Conservation (phyloP, 2,329 filamentous ascomycete species). For the Taxawa tesnikishii region DNA sequence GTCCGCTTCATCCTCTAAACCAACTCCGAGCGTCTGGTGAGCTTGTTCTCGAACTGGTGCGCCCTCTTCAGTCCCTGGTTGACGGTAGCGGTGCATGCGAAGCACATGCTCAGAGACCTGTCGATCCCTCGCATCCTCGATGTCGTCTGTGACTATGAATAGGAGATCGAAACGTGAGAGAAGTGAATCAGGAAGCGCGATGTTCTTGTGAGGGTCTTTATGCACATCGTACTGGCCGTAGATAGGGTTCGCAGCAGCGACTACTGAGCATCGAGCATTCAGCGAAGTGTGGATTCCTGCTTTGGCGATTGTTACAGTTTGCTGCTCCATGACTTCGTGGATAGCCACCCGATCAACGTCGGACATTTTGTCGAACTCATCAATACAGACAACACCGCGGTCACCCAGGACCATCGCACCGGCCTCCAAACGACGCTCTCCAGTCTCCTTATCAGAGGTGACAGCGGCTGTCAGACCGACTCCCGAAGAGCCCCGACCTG, state of each 20-base stretch:
- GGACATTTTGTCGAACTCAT: slow-evolving; percentile 99
- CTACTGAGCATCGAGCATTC: slow-evolving; percentile 91
- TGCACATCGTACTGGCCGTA: slow-evolving; percentile 98
- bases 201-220: slow-evolving; percentile 98
- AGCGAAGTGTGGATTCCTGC: slow-evolving; percentile 95
- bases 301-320: slow-evolving; percentile 97
- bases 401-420: slow-evolving; percentile 98
- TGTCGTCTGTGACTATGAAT: slow-evolving; percentile 96
- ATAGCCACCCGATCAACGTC: slow-evolving; percentile 96
- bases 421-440: slow-evolving; percentile 84
- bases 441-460: slow-evolving; percentile 93
- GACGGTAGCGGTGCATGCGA: slow-evolving; percentile 91
- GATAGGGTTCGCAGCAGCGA: slow-evolving; percentile 93
- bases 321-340: slow-evolving; percentile 99
- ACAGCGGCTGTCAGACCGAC: slow-evolving; percentile 96
- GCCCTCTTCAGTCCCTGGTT: slow-evolving; percentile 85
- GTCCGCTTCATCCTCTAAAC: slow-evolving; percentile 62
- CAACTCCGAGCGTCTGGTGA: slow-evolving; percentile 75
- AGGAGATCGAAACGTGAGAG: slow-evolving; percentile 97
- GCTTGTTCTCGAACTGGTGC: slow-evolving; percentile 83
- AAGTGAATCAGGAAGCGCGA: slow-evolving; percentile 89
- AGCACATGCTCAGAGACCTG: slow-evolving; percentile 93
- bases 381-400: slow-evolving; percentile 94
- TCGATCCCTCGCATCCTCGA: slow-evolving; percentile 83
- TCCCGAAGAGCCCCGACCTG: slow-evolving; percentile 84